These are phyloP conservation scores for Nemania bipapillata DNA, from an alignment of 2,329 filamentous ascomycete species.

Conservation along the genomic window DNA sequence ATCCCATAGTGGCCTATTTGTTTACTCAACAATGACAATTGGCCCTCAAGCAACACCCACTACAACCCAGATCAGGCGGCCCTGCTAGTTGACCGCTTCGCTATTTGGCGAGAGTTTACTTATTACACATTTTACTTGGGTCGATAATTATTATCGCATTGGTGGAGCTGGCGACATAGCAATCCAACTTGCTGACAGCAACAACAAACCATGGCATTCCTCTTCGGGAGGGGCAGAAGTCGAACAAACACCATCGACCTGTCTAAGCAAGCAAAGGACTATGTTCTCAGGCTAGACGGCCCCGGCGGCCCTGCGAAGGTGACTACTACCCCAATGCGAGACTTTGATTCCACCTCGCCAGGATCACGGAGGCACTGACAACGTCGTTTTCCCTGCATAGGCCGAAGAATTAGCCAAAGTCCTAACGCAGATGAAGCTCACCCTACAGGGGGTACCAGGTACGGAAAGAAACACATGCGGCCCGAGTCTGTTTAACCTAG, in stretches of 20 bases:
- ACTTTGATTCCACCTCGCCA: conserved; percentile 21
- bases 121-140: conserved; percentile 11
- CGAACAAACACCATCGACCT: conserved; percentile 64
- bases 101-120: conserved; percentile 2
- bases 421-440: conserved; percentile 88
- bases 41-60: conserved; percentile 8
- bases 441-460: conserved; percentile 94
- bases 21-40: conserved; percentile 22
- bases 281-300: conserved; percentile 65
- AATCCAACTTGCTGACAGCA: conserved; percentile 5
- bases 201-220: conserved; percentile 61
- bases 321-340: conserved; percentile 24
- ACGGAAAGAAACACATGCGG: conserved; percentile 48
- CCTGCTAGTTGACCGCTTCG: conserved; percentile 4
- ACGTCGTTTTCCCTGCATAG: conserved; percentile 59
- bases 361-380: conserved; percentile 43
- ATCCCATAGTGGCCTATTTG: conserved; percentile 4
- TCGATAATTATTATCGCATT: conserved; percentile 19
- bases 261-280: conserved; percentile 66
- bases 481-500: neutral
- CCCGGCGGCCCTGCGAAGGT: conserved; percentile 63
- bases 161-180: neutral
- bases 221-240: conserved; percentile 65
- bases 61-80: conserved; percentile 3
- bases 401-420: conserved; percentile 88